Evolutionary conservation across 2,329 filamentous ascomycete species (phyloP).

Genomic region (Xylariaceae sp.): DNA sequence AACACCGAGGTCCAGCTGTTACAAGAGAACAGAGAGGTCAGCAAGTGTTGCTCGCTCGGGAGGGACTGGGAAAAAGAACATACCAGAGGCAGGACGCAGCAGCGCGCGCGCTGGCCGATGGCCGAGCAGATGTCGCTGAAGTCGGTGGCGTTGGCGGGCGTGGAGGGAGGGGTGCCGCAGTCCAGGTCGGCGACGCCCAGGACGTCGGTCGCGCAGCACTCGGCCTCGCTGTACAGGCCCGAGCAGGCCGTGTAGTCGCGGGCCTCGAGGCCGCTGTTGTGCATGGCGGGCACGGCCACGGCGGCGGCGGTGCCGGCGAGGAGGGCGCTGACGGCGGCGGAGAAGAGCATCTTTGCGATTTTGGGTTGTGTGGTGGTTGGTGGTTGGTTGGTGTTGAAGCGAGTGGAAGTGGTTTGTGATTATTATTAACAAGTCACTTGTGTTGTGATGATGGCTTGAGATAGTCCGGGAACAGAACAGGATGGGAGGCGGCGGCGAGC

Average conservation of each 20-base stretch:
- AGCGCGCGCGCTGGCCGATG: slow-evolving; percentile 40
- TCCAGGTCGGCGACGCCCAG: slow-evolving; percentile 3
- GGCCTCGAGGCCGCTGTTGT: background rate
- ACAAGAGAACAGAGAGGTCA: background rate
- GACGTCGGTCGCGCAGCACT: slow-evolving; percentile 1
- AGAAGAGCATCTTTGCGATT: background rate
- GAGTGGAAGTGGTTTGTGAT: too few relatives aligned
- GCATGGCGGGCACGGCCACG: background rate
- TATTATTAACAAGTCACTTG: too few relatives aligned
- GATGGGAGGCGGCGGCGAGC: too few relatives aligned
- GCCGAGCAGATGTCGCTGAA: slow-evolving; percentile 36
- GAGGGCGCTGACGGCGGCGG: background rate
- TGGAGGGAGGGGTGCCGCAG: slow-evolving; percentile 2
- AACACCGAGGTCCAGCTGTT: slow-evolving; percentile 1
- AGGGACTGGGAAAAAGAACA: slow-evolving; percentile 2
- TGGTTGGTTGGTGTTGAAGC: too few relatives aligned
- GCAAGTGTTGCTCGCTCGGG: background rate
- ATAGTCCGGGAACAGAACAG: too few relatives aligned
- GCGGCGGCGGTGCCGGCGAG: background rate
- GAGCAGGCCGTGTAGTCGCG: background rate
- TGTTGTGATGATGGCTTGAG: too few relatives aligned
- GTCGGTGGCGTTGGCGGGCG: slow-evolving; percentile 30
- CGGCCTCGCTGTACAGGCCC: background rate
- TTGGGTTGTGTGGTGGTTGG: background rate
- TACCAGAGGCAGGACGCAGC: slow-evolving; percentile 40